phyloP scores from a whole-genome alignment of 169 alveolate species.

The Cystoisospora suis region DNA sequence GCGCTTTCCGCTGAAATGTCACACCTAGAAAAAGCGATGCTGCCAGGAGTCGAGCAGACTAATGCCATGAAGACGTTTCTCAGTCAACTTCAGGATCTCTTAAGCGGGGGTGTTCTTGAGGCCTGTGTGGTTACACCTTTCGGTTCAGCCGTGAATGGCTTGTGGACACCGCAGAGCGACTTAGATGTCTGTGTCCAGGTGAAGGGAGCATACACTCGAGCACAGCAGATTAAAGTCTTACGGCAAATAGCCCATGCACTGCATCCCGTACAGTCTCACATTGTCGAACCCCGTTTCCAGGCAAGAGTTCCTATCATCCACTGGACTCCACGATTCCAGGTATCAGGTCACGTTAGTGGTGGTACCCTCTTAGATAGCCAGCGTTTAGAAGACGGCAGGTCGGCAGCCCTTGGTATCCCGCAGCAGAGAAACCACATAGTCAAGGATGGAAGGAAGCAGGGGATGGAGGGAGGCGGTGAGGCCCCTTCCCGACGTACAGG shows the following conservation, averaged over 20 bases:
- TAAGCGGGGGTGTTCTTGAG: slow-evolving; percentile 23
- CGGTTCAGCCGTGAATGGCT: slow-evolving; percentile 68
- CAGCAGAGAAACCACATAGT: too few relatives aligned
- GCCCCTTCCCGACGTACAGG: neutral
- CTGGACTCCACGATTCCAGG: slow-evolving; percentile 65
- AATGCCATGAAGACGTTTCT: neutral
- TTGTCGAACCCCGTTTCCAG: slow-evolving; percentile 58
- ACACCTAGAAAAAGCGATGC: slow-evolving; percentile 16
- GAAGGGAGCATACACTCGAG: slow-evolving; percentile 54
- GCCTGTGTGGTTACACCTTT: slow-evolving; percentile 55
- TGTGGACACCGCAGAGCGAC: slow-evolving; percentile 67
- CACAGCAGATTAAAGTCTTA: slow-evolving; percentile 61
- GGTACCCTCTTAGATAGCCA: neutral
- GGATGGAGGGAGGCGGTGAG: neutral
- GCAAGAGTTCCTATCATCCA: slow-evolving; percentile 68
- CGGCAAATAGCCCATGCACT: slow-evolving; percentile 49
- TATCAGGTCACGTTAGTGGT: neutral
- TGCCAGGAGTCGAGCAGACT: neutral
- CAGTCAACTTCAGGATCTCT: slow-evolving; percentile 40
- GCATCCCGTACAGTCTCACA: slow-evolving; percentile 51
- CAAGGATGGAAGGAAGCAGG: neutral
- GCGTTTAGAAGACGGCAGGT: neutral
- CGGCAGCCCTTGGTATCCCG: neutral
- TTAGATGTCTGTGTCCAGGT: slow-evolving; percentile 67
- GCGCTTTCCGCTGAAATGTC: slow-evolving; percentile 31